Evolutionary conservation across 495 filamentous ascomycete species (phyloP).

Genomic region (Neurospora sp.): DNA sequence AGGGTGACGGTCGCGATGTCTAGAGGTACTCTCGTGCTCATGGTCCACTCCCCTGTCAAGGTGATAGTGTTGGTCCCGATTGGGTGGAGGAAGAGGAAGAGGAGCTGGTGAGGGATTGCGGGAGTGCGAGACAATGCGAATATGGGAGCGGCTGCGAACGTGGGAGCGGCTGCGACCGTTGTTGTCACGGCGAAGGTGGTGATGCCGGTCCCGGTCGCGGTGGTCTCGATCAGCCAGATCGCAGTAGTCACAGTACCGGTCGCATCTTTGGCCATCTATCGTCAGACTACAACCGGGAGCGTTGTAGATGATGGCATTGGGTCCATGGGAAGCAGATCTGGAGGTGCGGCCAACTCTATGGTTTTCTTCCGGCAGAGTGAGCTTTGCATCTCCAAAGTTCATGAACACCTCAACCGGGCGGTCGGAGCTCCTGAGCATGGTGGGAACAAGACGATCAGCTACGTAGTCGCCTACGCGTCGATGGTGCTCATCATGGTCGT

Average conservation of each 20-base stretch:
- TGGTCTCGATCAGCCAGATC: too few relatives aligned
- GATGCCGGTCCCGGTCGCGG: neutral
- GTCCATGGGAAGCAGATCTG: too few relatives aligned
- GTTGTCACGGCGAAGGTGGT: neutral
- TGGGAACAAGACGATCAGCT: neutral
- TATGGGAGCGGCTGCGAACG: neutral
- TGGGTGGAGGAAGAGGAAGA: neutral
- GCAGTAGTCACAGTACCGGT: neutral
- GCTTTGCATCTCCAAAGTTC: neutral
- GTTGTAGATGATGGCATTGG: neutral
- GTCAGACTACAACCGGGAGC: neutral
- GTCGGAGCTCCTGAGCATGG: neutral
- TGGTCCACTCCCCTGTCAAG: neutral
- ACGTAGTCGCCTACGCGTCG: neutral
- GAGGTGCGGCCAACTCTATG: too few relatives aligned
- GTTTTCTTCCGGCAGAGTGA: neutral
- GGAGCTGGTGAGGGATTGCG: too few relatives aligned
- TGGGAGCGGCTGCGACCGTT: neutral
- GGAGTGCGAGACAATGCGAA: neutral
- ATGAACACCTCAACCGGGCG: neutral
- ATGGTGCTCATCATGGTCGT: neutral
- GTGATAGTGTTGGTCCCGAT: neutral
- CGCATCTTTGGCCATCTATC: neutral
- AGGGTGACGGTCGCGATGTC: neutral
- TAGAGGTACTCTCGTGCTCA: fast-evolving